Base-by-base conservation (phyloP, 2,329 filamentous ascomycete genomes). In the Neonectria magnoliae region DNA sequence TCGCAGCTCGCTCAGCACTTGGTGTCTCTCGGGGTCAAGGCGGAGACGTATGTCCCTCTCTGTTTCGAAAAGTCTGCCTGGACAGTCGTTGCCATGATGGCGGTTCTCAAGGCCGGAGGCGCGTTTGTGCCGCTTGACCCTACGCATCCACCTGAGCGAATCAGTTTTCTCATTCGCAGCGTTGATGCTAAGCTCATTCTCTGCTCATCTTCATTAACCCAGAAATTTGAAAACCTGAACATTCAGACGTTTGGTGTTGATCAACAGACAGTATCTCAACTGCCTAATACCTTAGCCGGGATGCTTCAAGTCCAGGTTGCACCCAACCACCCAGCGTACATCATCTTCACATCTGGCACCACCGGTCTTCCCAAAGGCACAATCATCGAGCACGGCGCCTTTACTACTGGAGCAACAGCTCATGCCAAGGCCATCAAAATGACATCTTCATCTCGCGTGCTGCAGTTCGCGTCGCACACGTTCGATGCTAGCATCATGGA, bases 61-160 rank as follows among this genome's bases (percentile, higher is more conserved):
- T 79, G 75, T 25, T 80, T 81, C 52, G 76, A 80, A 31, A 81
- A 81, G 64, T 81, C 79, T 2, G 71, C 70, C 36, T 81, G 76
- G 77, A 71, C 69, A 0, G 59, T 74, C 4, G 70, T 80, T 4
- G 74, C 76, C 0, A 76, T 78, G 61, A 61, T 81, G 11, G 78
- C 71, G 1, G 74, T 81, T 1, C 62, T 81, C 36, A 80, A 79
- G 50, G 75, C 78, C 16, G 79, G 79, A 1, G 75, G 53, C 0
- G 71, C 73, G 0, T 77, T 74, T 59, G 69, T 71, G 10, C 76
- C 78, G 0, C 54, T 83, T 0, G 80, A 82, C 18, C 76, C 80
- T 10, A 73, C 76, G 9, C 68, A 80, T 48, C 81, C 82, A 0
- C 76, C 76, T 0, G 62, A 70, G 0, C 66, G 71, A 4, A 60